Evolutionary conservation across 768 basidiomycete genomes (phyloP), one percentile per base, ranked within the genome.

Genomic region (Pleurotus pulmonarius): DNA sequence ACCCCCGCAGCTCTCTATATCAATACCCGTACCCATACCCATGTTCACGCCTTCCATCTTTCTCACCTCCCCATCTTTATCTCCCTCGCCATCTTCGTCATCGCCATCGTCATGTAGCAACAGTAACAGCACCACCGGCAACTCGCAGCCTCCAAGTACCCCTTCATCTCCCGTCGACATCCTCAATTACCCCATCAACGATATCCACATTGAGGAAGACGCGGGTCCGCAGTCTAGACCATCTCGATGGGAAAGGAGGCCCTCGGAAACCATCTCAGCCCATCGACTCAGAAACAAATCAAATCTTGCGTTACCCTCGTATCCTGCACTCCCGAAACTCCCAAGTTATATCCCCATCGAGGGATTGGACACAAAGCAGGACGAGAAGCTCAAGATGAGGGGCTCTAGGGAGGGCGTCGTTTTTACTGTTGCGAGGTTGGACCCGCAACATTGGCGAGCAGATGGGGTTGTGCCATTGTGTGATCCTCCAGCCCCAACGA

Each of bases 301-400:
- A 20, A 52, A 40, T 15, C 20, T 29, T 20, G 29, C 51, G 9
- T 13, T 52, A 9, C 25, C 51, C 13, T 34, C 37, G 15, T n/a
- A 20, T 7, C 41, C 20, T 11, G 51, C 51, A 39, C 22, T 52
- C 20, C 51, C 39, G 20, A 39, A 34, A 37, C 51, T 52, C 7
- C 51, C 51, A 1, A 41, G n/a, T 12, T 52, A 52, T 41, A 13
- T 52, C n/a, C 51, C 51, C 18, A 52, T 52, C 8, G 51, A 52
- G 38, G 51, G 51, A 5, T 24, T 52, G 38, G 51, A 52, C 22
- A 52, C 51, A 16, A 38, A 52, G 51, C 51, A 52, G 51, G 51
- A 52, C 24, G 51, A 52, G 38, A 39, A 52, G 22, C 24, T 52
- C 7, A 52, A 52, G 15, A 16, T 52, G n/a, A 52, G n/a, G 51